Base-by-base conservation (phyloP, 179 eudicot genomes). In the Actinidia chinensis region DNA sequence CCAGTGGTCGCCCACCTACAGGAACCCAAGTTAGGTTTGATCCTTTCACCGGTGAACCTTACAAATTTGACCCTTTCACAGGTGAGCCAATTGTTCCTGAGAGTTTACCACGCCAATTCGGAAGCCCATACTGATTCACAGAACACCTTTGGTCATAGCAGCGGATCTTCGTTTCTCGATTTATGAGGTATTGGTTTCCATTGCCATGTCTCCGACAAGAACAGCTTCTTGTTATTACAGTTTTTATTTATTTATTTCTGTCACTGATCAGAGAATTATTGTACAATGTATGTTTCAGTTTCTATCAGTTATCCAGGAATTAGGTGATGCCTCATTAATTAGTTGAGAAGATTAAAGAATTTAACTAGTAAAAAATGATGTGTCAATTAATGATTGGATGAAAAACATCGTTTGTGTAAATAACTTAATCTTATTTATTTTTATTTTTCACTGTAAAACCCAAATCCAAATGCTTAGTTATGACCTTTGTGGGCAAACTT, bases 61-160 rank as follows among this genome's bases (percentile, higher is more conserved):
- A 90, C 86, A 92, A 90, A 75, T 92, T 92, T 56, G 97, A 92
- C 70, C 97, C 94, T 25, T 92, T 86, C 78, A 92, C 97, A 0
- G 97, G 97, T n/a, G 94, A 92, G 76, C 97, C 92, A 46, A 90
- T 91, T 68, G 85, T 74, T 54, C 88, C 88, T 0, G 92, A 82
- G 64, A 80, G 81, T 78, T 15, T 71, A 72, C 33, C 81, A 40
- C 82, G 80, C 44, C 77, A 47, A 28, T 79, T 61, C 13, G 71
- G 79, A 78, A 81, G 85, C 48, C 65, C 80, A 9, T 84, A 84
- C 59, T 78, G 82, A 83, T 20, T 14, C 44, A 56, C 63, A 10
- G 52, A 55, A 13, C 48, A 36, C 50, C 20, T 25, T 56, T 20
- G 6, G 33, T 74, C 36, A 3, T 13, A 44, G 15, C 7, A 46